Conservation (phyloP, 768 basidiomycete genomes). For the Tubosaeta brunneosetosa region DNA sequence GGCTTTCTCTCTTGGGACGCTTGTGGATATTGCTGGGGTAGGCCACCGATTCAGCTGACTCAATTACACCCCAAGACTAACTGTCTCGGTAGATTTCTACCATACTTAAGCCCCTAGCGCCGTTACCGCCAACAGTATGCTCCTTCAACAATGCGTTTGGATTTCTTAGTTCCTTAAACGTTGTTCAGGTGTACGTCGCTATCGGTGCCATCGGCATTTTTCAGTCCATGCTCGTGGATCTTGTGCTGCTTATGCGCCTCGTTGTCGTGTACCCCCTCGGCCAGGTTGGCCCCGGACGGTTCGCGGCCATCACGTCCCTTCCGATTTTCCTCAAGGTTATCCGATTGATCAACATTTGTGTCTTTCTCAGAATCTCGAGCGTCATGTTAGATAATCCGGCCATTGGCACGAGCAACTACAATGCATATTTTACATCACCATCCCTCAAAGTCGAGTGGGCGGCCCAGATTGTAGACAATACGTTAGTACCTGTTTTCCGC, state of each 20-base stretch:
- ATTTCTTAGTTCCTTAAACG: background rate
- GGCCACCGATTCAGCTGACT: background rate
- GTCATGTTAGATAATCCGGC: conserved; percentile 5
- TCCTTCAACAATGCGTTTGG: background rate
- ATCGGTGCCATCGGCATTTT: background rate
- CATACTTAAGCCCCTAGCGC: background rate
- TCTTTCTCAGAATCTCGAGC: conserved; percentile 17
- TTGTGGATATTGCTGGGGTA: background rate
- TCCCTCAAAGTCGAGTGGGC: conserved; percentile 30
- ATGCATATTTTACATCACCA: conserved; percentile 16
- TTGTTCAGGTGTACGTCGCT: background rate
- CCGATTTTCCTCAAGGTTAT: conserved; percentile 19
- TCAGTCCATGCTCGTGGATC: conserved; percentile 21
- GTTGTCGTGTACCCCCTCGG: conserved; percentile 15
- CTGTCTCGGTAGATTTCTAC: conserved; percentile 15
- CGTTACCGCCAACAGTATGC: background rate
- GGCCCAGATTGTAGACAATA: conserved; percentile 26
- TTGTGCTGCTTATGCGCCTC: conserved; percentile 22
- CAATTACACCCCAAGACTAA: background rate
- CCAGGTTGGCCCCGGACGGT: conserved; percentile 9
- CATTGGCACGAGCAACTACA: background rate
- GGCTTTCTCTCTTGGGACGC: conserved; percentile 5
- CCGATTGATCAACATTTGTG: conserved; percentile 14
- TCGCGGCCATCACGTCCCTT: conserved; percentile 11
- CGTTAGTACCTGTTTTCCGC: conserved; percentile 4